phyloP scores from a whole-genome alignment of 495 filamentous ascomycete species.

The Penicillium desertorum region DNA sequence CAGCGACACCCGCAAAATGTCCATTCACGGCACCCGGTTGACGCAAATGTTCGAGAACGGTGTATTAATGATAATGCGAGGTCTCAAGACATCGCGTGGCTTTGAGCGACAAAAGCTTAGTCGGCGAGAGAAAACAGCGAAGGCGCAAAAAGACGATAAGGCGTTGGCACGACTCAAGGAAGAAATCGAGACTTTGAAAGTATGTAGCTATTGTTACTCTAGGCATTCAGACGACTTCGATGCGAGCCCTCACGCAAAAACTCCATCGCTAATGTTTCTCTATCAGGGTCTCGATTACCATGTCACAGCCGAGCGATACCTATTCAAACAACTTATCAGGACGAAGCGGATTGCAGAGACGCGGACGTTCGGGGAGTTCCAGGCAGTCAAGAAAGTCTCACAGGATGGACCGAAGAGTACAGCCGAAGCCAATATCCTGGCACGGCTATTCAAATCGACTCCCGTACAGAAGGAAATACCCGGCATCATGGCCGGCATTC shows the following conservation, averaged over 20 bases:
- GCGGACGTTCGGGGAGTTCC: constrained; percentile 45
- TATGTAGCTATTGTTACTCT: constrained; percentile 27
- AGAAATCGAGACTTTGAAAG: constrained; percentile 77
- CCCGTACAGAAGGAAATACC: constrained; percentile 68
- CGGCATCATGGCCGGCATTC: constrained; percentile 61
- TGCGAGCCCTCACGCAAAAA: neutral
- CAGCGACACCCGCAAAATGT: constrained; percentile 28
- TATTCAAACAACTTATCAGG: constrained; percentile 73
- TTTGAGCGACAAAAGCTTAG: constrained; percentile 89
- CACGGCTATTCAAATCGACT: constrained; percentile 73
- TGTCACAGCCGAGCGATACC: constrained; percentile 62
- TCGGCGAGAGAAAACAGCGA: constrained; percentile 68
- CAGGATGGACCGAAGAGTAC: constrained; percentile 47
- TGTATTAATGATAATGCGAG: constrained; percentile 60
- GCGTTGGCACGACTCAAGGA: constrained; percentile 59
- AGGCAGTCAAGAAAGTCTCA: constrained; percentile 33
- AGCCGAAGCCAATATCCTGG: constrained; percentile 70
- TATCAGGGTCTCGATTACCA: constrained; percentile 61
- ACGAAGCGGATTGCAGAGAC: constrained; percentile 64
- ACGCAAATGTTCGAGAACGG: constrained; percentile 57
- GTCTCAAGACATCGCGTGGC: constrained; percentile 76
- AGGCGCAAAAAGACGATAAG: constrained; percentile 41
- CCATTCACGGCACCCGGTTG: constrained; percentile 42
- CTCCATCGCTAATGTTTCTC: neutral
- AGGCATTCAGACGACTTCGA: neutral